phyloP scores from a whole-genome alignment of 371 early-diverging fungal genomes.

The Caulochytrium protostelioides region DNA sequence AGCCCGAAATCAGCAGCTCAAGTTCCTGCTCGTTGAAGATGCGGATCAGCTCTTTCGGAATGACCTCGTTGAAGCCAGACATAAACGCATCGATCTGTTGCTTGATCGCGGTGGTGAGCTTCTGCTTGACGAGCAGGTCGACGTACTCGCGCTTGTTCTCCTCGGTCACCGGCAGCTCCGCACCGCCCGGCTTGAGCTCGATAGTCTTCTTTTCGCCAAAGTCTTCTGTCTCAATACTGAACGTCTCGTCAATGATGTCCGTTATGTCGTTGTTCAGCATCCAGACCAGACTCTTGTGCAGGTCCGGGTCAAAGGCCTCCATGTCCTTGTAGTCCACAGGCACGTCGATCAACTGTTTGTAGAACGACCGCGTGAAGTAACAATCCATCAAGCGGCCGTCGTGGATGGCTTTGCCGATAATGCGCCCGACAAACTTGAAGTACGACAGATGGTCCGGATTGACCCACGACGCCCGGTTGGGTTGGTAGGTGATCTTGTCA shows the following conservation, averaged over 20 bases:
- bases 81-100: slow-evolving; percentile 84
- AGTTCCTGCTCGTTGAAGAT: slow-evolving; percentile 98
- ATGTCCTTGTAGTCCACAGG: slow-evolving; percentile 87
- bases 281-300: slow-evolving; percentile 93
- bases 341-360: slow-evolving; percentile 83
- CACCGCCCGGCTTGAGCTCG: slow-evolving; percentile 78
- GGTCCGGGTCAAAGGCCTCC: slow-evolving; percentile 91
- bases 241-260: slow-evolving; percentile 82
- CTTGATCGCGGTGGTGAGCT: slow-evolving; percentile 64
- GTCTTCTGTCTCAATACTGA: slow-evolving; percentile 78
- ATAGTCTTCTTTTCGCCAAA: slow-evolving; percentile 69
- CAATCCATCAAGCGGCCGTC: slow-evolving; percentile 85
- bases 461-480: slow-evolving; percentile 77
- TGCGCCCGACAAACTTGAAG: slow-evolving; percentile 96
- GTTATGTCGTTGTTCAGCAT: slow-evolving; percentile 92
- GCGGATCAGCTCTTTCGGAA: slow-evolving; percentile 66
- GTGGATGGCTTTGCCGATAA: slow-evolving; percentile 96
- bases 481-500: slow-evolving; percentile 89
- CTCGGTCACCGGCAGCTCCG: slow-evolving; percentile 80
- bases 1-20: slow-evolving; percentile 93
- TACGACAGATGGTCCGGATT: slow-evolving; percentile 90
- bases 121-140: slow-evolving; percentile 68
- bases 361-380: slow-evolving; percentile 95
- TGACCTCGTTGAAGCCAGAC: slow-evolving; percentile 88
- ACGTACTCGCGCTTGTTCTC: slow-evolving; percentile 95